Conservation (phyloP, 257 asterid species). For the Solanum sejunctum region DNA sequence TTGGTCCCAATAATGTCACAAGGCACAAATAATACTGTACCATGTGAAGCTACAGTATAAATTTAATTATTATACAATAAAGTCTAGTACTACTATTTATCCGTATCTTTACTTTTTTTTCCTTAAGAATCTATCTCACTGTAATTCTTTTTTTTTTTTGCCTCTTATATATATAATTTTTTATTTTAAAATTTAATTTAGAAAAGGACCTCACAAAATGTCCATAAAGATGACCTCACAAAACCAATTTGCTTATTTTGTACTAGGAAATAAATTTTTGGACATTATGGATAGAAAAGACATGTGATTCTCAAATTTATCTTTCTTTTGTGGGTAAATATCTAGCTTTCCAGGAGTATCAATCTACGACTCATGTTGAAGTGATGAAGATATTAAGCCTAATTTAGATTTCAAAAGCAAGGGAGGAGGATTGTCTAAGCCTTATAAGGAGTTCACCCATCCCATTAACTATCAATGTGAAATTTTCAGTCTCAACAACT, state of each 20-base stretch:
- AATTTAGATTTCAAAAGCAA: too few relatives aligned
- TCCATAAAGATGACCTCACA: background rate
- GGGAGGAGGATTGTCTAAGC: too few relatives aligned
- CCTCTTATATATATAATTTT: background rate
- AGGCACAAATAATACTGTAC: conserved; percentile 1
- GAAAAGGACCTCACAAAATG: background rate
- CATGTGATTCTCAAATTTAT: background rate
- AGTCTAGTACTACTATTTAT: background rate
- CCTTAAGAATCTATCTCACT: conserved; percentile 16
- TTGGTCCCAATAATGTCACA: conserved; percentile 16
- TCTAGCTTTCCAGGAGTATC: background rate
- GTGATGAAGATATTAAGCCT: too few relatives aligned
- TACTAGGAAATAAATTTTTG: background rate
- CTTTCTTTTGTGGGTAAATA: background rate
- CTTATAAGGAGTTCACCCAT: too few relatives aligned
- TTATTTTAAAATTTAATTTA: background rate
- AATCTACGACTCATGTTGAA: too few relatives aligned
- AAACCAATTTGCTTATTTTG: background rate
- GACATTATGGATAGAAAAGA: background rate
- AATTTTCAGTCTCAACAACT: too few relatives aligned
- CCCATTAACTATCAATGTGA: too few relatives aligned
- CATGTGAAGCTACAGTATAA: conserved; percentile 27
- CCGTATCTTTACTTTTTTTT: background rate
- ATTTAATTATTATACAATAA: background rate
- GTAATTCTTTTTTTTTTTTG: background rate